Percentiles rank a stretch among this genome's conserved stretches.
These are phyloP conservation scores for Colletotrichum cuscutae DNA, from an alignment of 2,329 filamentous ascomycete genomes.

Conservation along the genomic window DNA sequence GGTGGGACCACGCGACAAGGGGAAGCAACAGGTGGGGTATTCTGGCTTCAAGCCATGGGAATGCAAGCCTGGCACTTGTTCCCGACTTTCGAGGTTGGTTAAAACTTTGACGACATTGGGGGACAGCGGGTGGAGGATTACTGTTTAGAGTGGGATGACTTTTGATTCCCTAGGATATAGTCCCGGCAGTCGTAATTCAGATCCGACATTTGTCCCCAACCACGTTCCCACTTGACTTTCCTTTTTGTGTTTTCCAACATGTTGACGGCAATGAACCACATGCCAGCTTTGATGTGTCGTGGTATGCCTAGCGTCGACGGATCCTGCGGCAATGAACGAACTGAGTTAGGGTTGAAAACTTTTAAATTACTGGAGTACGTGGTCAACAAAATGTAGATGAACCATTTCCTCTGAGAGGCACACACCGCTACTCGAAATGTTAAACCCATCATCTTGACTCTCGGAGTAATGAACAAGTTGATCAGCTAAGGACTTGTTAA, in stretches of 20 bases:
- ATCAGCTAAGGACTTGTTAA: no score
- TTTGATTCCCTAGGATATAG: slow-evolving; percentile 41
- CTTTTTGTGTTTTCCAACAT: no score
- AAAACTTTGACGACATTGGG: slow-evolving; percentile 39
- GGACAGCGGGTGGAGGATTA: slow-evolving; percentile 46
- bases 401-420: rapidly evolving
- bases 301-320: no score
- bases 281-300: no score
- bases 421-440: no score
- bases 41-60: slow-evolving; percentile 40
- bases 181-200: slow-evolving; percentile 48
- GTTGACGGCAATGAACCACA: no score
- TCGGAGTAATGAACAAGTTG: no score
- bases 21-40: slow-evolving; percentile 46
- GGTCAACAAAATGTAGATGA: no score
- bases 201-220: slow-evolving; percentile 42
- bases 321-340: no score
- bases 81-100: slow-evolving; percentile 20
- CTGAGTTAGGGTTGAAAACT: no score
- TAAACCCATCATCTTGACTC: no score
- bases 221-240: neutral
- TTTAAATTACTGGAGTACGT: no score
- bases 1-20: slow-evolving; percentile 39
- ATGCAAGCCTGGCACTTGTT: slow-evolving; percentile 45
- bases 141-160: slow-evolving; percentile 43